Percentiles rank a stretch among this genome's conserved stretches.
Evolutionary conservation across 768 basidiomycete species (phyloP).

Genomic region (Scleroderma bovista): DNA sequence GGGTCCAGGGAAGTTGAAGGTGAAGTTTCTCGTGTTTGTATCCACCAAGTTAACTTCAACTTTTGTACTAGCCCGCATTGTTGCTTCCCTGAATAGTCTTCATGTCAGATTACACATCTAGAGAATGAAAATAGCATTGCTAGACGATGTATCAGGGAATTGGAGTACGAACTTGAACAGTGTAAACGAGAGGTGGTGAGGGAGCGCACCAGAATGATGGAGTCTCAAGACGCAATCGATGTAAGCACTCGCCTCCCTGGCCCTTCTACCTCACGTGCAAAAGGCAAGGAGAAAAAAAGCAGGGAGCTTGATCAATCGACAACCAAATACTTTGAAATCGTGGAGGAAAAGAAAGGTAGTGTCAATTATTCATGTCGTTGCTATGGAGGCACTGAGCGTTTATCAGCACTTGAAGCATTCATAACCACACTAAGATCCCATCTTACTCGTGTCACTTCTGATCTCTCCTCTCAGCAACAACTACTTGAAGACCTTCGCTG

Average conservation of each 20-base stretch:
- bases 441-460: constrained; percentile 69
- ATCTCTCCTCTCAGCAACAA: constrained; percentile 71
- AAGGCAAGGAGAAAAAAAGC: constrained; percentile 22
- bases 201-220: constrained; percentile 61
- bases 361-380: background rate
- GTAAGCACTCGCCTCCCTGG: constrained; percentile 9
- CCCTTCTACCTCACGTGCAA: constrained; percentile 19
- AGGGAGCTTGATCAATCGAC: constrained; percentile 35
- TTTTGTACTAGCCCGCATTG: constrained; percentile 45
- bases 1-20: constrained; percentile 61
- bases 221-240: constrained; percentile 41
- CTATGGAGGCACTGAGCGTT: constrained; percentile 8
- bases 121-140: constrained; percentile 82
- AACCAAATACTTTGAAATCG: constrained; percentile 65
- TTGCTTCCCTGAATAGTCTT: constrained; percentile 55
- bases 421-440: constrained; percentile 70
- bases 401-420: constrained; percentile 72
- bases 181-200: constrained; percentile 73
- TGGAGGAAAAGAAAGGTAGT: constrained; percentile 86
- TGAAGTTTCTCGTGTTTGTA: constrained; percentile 22
- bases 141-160: constrained; percentile 74
- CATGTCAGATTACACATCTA: constrained; percentile 66
- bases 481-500: constrained; percentile 61
- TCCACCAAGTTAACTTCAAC: background rate
- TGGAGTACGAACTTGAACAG: constrained; percentile 81